Percentiles rank a stretch among this genome's conserved stretches.
These are phyloP conservation scores for Plantago elongata DNA, from an alignment of 257 asterid genomes.

Conservation along the genomic window DNA sequence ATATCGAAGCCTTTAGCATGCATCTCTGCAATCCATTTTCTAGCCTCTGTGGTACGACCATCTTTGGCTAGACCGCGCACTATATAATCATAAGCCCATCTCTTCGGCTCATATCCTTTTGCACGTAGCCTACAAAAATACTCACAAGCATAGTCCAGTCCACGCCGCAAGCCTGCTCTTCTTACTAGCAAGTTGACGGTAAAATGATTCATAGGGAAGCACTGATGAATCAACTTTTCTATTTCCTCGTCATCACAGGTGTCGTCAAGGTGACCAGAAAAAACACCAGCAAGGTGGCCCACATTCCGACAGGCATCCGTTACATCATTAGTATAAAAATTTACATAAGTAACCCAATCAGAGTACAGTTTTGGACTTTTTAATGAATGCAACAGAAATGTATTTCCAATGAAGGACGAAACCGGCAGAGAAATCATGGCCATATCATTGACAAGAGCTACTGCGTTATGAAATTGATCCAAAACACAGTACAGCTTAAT, in stretches of 20 bases:
- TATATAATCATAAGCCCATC: conserved; percentile 58
- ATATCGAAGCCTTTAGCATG: conserved; percentile 36
- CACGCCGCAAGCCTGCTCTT: conserved; percentile 38
- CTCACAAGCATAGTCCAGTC: conserved; percentile 38
- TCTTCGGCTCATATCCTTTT: conserved; percentile 63
- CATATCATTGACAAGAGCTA: conserved; percentile 58
- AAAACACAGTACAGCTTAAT: conserved; percentile 47
- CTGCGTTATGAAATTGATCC: conserved; percentile 37
- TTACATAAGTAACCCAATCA: conserved; percentile 39
- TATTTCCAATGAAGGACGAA: conserved; percentile 74
- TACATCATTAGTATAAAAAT: conserved; percentile 23
- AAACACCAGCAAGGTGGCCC: conserved; percentile 58
- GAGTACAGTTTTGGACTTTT: conserved; percentile 30
- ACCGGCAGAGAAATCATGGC: conserved; percentile 46
- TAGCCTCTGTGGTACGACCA: conserved; percentile 62
- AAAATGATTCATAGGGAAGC: conserved; percentile 55
- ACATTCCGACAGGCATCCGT: conserved; percentile 44
- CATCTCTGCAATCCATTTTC: conserved; percentile 55
- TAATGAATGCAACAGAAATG: conserved; percentile 60
- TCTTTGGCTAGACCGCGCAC: conserved; percentile 45
- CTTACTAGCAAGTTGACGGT: conserved; percentile 69
- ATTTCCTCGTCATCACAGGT: conserved; percentile 32
- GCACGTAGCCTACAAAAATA: conserved; percentile 36
- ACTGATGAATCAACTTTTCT: conserved; percentile 44
- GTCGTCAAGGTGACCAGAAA: conserved; percentile 45